Base-by-base conservation (phyloP, 257 asterid species). In the Salvia miltiorrhiza region DNA sequence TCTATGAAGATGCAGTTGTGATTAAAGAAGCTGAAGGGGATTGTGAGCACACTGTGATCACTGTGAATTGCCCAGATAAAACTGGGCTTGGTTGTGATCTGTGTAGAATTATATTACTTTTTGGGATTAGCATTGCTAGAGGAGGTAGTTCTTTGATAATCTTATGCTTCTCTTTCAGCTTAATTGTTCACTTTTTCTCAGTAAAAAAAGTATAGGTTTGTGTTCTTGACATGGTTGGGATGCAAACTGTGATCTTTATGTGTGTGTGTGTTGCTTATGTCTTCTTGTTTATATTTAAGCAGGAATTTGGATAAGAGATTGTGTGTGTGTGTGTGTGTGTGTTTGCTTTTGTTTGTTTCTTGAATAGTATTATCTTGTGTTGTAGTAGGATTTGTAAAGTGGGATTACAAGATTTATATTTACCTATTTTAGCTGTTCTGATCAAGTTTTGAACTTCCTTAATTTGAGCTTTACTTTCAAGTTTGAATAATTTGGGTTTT, bases 51-150 rank as follows among this genome's bases (percentile, higher is more conserved):
- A 82, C 89, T 21, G 75, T 84, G 33, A 85, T 90, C 56, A 90
- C 93, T 47, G 82, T 88, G 3, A 90, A 86, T 55, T 90, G 97
- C 57, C 90, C 95, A 0, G 97, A 90, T 67, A 90, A 88, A 75
- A 86, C 91, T 62, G 97, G 97, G 9, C 89, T 90, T 55, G 97
- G 95, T 5, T 90, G 95, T 77, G 95, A 90, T 74, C 84, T 90
- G 2, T 86, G 88, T 70, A 73, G 97, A 60, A 55, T 79, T 7
- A 80, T 90, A 16, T 67, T 90, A 72, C 84, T 78, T 35, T 88
- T 81, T 70, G 97, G 97, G 33, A 89, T 90, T 33, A 81, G 81
- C 82, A 83, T 90, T 80, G 79, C 80, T 10, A 86, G 80, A 78
- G 93, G 87, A 84, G 95, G 97, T 90, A 67, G 43, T 10, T 37